phyloP scores from a whole-genome alignment of 192 early-diverging fungal species.

The Rhizoclosmatium sp. region DNA sequence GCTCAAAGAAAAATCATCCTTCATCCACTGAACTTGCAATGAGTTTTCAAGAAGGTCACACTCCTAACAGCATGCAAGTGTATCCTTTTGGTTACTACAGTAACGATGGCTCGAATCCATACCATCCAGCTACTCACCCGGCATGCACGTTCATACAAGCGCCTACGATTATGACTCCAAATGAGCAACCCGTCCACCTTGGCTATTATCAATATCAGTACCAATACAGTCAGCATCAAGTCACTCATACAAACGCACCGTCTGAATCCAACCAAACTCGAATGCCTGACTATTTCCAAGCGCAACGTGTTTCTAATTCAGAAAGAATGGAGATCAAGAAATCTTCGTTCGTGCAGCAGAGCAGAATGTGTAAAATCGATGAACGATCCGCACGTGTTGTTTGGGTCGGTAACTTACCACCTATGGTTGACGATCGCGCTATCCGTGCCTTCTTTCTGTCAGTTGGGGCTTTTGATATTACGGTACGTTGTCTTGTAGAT shows the following conservation, averaged over 20 bases:
- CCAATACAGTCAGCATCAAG: background rate
- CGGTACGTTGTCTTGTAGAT: background rate
- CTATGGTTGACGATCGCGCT: slow-evolving; percentile 15
- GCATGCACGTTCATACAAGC: too few species aligned
- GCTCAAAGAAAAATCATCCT: too few species aligned
- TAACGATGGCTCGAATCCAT: too few species aligned
- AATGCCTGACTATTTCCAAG: background rate
- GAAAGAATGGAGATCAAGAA: background rate
- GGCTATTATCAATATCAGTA: background rate
- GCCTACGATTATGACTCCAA: background rate
- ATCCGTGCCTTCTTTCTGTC: slow-evolving; percentile 20
- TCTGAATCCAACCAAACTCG: background rate
- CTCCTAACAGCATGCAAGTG: too few species aligned
- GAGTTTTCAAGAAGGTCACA: too few species aligned
- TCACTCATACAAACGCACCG: background rate
- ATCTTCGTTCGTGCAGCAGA: background rate
- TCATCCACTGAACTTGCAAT: too few species aligned
- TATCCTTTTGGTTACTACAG: too few species aligned
- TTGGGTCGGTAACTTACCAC: slow-evolving; percentile 10
- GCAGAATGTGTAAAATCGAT: slow-evolving; percentile 22
- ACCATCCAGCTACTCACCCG: too few species aligned
- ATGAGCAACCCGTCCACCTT: background rate
- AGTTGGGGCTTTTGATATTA: background rate
- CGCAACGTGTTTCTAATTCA: background rate
- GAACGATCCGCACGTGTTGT: slow-evolving; percentile 8